Evolutionary conservation across 2,329 filamentous ascomycete genomes (phyloP), one percentile per base, ranked within the genome.

Genomic region (Aspergillus glaucus): DNA sequence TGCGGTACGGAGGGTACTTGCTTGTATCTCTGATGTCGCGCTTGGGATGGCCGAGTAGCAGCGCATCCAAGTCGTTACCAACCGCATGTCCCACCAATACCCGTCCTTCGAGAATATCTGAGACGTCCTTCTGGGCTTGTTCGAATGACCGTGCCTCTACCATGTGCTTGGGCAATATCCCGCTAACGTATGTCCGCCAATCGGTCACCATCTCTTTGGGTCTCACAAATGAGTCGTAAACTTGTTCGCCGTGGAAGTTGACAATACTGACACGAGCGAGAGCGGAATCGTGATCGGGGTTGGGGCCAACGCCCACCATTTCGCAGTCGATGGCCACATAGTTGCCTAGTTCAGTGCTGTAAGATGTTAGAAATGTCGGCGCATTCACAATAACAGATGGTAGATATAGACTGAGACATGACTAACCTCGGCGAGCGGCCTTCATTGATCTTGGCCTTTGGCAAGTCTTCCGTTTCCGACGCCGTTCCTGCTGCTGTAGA

Each of bases 301-400:
- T 67, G 2, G 71, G 72, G 1, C 81, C 80, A 0, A 94, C 82
- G 43, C 92, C 93, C 22, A 98, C 93, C 93, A 98, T 98, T 72
- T 98, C 93, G 69, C 93, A 98, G 73, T 98, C 93, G 43, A 98
- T 81, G 17, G 88, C 87, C 39, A 98, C 74, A 66, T 95, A 98
- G 76, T 93, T 95, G 45, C 92, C 93, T 17, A 91, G 74, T 46
- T 89, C 81, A 32, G 86, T 71, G 5, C 78, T 80, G 21, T 74
- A 67, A 54, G 64, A n/a, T 12, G 47, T 61, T 47, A 60, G 57
- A 43, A 46, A 36, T 12, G 26, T 45, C 42, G 9, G 10, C 6
- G 8, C 26, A 4, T 12, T 9, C 17, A 48, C n/a, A 21, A 40
- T 40, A n/a, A 43, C 69, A 58, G 44, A 49, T 42, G 26, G 40